Evolutionary conservation across 1,139 yeast genomes (phyloP).

Genomic region (Ogataea hybrid): DNA sequence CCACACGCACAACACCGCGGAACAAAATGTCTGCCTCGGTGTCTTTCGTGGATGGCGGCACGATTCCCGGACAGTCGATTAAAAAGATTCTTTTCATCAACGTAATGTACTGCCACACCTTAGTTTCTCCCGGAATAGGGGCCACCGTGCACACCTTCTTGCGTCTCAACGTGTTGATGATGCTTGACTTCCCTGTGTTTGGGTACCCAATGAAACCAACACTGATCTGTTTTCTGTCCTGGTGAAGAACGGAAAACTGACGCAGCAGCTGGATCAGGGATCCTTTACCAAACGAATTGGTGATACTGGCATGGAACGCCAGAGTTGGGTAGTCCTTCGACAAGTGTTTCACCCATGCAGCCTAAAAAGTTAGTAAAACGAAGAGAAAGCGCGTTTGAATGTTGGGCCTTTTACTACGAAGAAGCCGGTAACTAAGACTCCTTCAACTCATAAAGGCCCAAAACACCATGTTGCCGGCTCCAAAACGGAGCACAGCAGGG

Average conservation of each 20-base stretch:
- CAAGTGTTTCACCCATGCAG: slow-evolving; percentile 97
- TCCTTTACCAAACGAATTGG: slow-evolving; percentile 97
- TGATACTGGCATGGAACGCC: slow-evolving; percentile 97
- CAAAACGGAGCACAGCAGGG: slow-evolving; percentile 29
- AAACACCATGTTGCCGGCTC: slow-evolving; percentile 21
- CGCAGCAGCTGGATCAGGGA: slow-evolving; percentile 88
- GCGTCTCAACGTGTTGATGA: slow-evolving; percentile 87
- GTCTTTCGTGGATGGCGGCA: slow-evolving; percentile 90
- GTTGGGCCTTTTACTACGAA: slow-evolving; percentile 80
- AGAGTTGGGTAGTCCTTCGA: slow-evolving; percentile 91
- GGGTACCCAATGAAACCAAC: slow-evolving; percentile 98
- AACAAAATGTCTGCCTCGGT: slow-evolving; percentile 91
- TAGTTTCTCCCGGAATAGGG: slow-evolving; percentile 98
- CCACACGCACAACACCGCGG: slow-evolving; percentile 97
- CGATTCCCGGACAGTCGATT: slow-evolving; percentile 98
- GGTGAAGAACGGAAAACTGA: slow-evolving; percentile 87
- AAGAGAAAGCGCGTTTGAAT: slow-evolving; percentile 22
- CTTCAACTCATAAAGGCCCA: slow-evolving; percentile 66
- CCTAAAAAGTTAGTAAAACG: slow-evolving; percentile 46
- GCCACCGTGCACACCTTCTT: slow-evolving; percentile 98
- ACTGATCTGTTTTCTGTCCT: slow-evolving; percentile 93
- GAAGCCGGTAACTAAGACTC: slow-evolving; percentile 35
- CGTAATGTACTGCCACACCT: slow-evolving; percentile 98
- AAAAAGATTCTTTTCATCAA: slow-evolving; percentile 92
- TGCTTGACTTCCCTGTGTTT: slow-evolving; percentile 94